phyloP scores from a whole-genome alignment of 768 basidiomycete species.

The Tulasnella calospora region DNA sequence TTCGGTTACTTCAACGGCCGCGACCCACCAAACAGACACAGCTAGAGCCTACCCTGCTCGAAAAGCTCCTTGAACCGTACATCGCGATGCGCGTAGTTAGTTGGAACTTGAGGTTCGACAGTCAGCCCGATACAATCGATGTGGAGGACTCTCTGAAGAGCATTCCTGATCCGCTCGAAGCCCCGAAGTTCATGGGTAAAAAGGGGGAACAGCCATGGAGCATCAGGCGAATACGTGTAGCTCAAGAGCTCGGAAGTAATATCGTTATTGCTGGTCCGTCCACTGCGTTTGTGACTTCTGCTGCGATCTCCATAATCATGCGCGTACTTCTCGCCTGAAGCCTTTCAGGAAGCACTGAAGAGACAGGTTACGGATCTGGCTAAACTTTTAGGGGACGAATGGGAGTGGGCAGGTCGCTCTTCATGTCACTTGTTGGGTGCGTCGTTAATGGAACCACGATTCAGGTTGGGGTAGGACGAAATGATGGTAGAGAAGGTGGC shows the following conservation, averaged over 20 bases:
- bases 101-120: slow-evolving; percentile 52
- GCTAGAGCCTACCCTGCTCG: neutral
- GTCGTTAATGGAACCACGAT: neutral
- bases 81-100: slow-evolving; percentile 21
- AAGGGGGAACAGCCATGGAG: slow-evolving; percentile 53
- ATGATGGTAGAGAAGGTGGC: slow-evolving; percentile 51
- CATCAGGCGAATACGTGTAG: slow-evolving; percentile 46
- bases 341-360: slow-evolving; percentile 43
- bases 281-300: neutral
- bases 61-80: neutral
- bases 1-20: neutral
- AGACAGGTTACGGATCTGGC: slow-evolving; percentile 55
- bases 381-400: slow-evolving; percentile 50
- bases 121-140: slow-evolving; percentile 47
- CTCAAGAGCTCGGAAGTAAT: slow-evolving; percentile 34
- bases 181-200: slow-evolving; percentile 34
- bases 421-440: neutral
- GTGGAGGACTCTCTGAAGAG: slow-evolving; percentile 45
- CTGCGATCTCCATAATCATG: neutral
- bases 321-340: neutral
- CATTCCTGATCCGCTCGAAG: slow-evolving; percentile 43
- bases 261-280: neutral
- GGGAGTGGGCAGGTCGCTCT: slow-evolving; percentile 46
- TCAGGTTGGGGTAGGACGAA: slow-evolving; percentile 58
- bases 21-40: neutral